Evolutionary conservation across 805 yeast genomes (phyloP).

Genomic region (Debaryomyces prosopidis): DNA sequence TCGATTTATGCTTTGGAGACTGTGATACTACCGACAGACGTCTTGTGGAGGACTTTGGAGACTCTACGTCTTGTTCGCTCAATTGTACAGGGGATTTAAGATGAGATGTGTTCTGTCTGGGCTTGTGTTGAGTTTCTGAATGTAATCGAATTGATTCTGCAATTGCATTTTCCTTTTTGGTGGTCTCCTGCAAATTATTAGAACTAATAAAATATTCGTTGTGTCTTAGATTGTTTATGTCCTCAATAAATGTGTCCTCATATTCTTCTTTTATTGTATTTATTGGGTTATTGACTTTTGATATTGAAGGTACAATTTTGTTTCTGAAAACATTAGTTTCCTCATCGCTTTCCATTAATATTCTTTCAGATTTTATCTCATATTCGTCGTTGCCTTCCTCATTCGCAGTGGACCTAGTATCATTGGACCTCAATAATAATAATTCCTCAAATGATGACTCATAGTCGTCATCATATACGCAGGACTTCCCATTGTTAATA

Average conservation of each 20-base stretch:
- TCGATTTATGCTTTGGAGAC: constrained; percentile 15
- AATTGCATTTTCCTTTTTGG: not conserved
- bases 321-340: not conserved
- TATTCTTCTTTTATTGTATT: constrained; percentile 1
- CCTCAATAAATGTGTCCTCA: constrained; percentile 19
- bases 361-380: not conserved
- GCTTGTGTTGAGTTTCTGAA: not conserved
- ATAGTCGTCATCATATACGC: constrained; percentile 12
- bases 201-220: constrained; percentile 18
- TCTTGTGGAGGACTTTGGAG: constrained; percentile 5
- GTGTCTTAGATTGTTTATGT: constrained; percentile 28
- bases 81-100: not conserved
- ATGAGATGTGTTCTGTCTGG: not conserved
- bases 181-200: not conserved
- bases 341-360: not conserved
- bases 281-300: not conserved
- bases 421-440: constrained; percentile 20
- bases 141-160: not conserved
- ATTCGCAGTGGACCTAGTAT: constrained; percentile 21
- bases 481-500: constrained; percentile 11
- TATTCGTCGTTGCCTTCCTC: constrained; percentile 9
- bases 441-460: constrained; percentile 16
- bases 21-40: constrained; percentile 12
- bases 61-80: not conserved
- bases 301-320: not conserved